Evolutionary conservation across 179 eudicot genomes (phyloP), one percentile per base, ranked within the genome.

Genomic region (Heliamphora pulchella): DNA sequence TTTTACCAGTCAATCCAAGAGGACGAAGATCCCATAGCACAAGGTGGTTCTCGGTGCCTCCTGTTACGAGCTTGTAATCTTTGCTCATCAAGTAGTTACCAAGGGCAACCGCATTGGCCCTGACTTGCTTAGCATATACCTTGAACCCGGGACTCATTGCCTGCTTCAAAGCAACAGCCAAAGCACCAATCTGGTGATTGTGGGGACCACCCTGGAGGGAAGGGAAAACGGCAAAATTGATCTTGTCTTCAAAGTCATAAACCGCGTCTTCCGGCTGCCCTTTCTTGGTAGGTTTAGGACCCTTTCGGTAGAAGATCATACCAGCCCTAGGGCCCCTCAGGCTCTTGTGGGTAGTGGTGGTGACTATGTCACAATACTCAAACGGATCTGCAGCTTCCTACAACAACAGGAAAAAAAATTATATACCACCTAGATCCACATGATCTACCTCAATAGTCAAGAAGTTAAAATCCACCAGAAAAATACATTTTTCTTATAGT

Each of bases 11-110:
- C 90, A 94, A 87, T n/a, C 98, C 98, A 78, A 94, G 91, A 83
- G 98, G 98, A 31, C 97, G 93, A 83, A 94, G 97, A 89, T 94
- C 98, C 98, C 98, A 94, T 9, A 92, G 91, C 78, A 94, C 95
- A 65, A 94, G 94, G 85, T 94, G 98, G 87, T 90, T 94, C 88
- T 92, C 98, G 41, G 98, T 92, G 80, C 98, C 98, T 82, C 88
- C 89, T 8, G 98, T 92, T 72, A 94, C 98, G 80, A 94, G 87
- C 78, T 83, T 91, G 88, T 94, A 94, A 17, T 86, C 93, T 85
- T 94, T 92, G 89, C 91, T 78, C 93, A 91, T 94, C 82, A 94
- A 83, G 83, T 89, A 91, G 80, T 91, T 91, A 11, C 97, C 97
- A 53, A 94, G 81, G 75, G 98, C 95, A 81, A 94, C 97, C 44